Percentiles rank a stretch among this genome's conserved stretches.
Conservation (phyloP, 805 yeast species). For the Candida railenensis region DNA sequence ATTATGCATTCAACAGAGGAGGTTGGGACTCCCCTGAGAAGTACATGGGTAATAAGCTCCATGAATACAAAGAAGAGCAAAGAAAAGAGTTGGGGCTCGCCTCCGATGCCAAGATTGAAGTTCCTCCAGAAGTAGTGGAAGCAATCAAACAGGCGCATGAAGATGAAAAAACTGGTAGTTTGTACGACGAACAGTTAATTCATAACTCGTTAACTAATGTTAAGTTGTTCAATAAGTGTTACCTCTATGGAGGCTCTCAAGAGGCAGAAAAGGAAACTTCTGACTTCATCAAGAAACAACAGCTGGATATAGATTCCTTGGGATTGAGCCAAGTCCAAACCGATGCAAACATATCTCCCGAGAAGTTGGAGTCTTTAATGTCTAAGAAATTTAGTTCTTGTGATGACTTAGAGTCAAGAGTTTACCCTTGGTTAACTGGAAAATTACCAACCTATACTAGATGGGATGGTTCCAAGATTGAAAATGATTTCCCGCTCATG, state of each 20-base stretch:
- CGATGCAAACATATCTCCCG: not conserved
- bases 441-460: conserved; percentile 16
- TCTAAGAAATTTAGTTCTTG: conserved; percentile 4
- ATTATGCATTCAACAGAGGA: conserved; percentile 13
- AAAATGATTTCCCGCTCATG: conserved; percentile 1
- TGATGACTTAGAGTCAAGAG: conserved; percentile 12
- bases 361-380: not conserved
- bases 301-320: not conserved
- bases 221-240: conserved; percentile 24
- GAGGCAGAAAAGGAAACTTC: not conserved
- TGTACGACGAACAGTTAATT: conserved; percentile 19
- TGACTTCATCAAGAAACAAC: conserved; percentile 8
- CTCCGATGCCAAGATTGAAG: conserved; percentile 7
- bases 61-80: conserved; percentile 7
- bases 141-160: conserved; percentile 3
- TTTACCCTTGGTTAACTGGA: conserved; percentile 24
- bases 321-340: not conserved
- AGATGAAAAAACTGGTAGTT: conserved; percentile 6
- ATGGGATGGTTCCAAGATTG: conserved; percentile 4
- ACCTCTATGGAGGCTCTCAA: conserved; percentile 2
- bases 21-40: conserved; percentile 10
- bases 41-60: conserved; percentile 7
- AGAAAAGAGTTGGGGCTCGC: conserved; percentile 5
- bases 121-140: not conserved
- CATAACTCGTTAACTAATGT: conserved; percentile 24